Evolutionary conservation across 2,329 filamentous ascomycete genomes (phyloP), one percentile per base, ranked within the genome.

Genomic region (Fusarium euwallaceae): DNA sequence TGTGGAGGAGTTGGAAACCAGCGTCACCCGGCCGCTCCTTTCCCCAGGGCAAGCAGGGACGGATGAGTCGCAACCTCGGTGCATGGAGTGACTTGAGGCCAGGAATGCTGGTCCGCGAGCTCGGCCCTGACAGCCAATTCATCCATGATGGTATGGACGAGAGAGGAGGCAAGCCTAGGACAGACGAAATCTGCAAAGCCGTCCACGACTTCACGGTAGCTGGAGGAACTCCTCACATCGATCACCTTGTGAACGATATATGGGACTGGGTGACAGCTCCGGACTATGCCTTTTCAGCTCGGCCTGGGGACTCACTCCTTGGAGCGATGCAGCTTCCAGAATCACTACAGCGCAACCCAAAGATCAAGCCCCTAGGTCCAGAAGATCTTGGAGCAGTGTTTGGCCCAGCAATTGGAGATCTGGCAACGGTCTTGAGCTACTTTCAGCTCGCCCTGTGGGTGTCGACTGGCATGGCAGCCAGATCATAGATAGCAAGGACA

Each of bases 401-500:
- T 41, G 32, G 45, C 10, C 17, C 29, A n/a, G 11, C 45, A 22
- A 34, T 43, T 41, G 61, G 45, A 41, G 59, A 37, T 27, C 36
- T 39, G 20, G 20, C 29, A 51, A 24, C 29, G 9, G 51, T 48
- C 14, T 9, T 58, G 17, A 36, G 37, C 60, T 63, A 39, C 37
- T 64, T 56, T 24, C 24, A 36, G 48, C 65, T 64, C 17, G 34
- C 22, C 20, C 45, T 67, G 14, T 67, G 22, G 32, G 29, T 37
- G 36, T 22, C 41, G 20, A 51, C 20, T 12, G 29, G 32, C 29
- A 36, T 39, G 24, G 8, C 14, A 32, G 16, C 14, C 41, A 60
- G 10, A 34, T 12, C 36, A 16, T 39, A 55, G 22, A 24, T 29
- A 56, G 22, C 10, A 16, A 53, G 16, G 48, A 29, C 24, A 20